Conservation (phyloP, 1,284 basidiomycete genomes). For the Coriolopsis trogii region DNA sequence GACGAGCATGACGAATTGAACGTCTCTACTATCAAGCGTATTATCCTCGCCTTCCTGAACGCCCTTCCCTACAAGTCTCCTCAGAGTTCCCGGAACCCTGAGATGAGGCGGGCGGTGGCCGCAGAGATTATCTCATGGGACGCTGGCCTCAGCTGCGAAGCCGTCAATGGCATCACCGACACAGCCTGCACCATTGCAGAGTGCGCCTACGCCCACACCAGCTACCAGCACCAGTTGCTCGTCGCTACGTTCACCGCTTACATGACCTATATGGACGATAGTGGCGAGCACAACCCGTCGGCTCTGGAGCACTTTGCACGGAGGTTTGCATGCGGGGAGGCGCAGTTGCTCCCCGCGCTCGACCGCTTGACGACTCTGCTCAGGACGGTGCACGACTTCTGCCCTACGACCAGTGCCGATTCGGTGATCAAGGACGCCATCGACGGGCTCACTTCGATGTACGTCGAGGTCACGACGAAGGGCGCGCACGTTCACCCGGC, state of each 20-base stretch:
- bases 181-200: background rate
- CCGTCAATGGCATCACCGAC: background rate
- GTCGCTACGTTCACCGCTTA: conserved; percentile 1
- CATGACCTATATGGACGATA: conserved; percentile 1
- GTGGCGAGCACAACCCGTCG: background rate
- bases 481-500: background rate
- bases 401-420: background rate
- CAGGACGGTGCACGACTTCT: background rate
- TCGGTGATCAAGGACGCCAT: background rate
- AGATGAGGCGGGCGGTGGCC: background rate
- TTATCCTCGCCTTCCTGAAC: no score
- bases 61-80: background rate
- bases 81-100: background rate
- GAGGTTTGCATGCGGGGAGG: background rate
- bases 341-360: background rate
- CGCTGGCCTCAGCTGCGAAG: background rate
- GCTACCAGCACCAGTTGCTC: background rate
- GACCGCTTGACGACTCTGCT: background rate
- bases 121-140: background rate
- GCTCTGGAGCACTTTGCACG: background rate
- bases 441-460: background rate
- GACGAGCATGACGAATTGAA: no score
- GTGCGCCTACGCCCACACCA: background rate
- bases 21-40: no score
- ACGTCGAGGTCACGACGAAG: background rate